Percentiles rank a stretch among this genome's conserved stretches.
Evolutionary conservation across 805 yeast genomes (phyloP).

Genomic region (Metschnikowia baotianmanensis): DNA sequence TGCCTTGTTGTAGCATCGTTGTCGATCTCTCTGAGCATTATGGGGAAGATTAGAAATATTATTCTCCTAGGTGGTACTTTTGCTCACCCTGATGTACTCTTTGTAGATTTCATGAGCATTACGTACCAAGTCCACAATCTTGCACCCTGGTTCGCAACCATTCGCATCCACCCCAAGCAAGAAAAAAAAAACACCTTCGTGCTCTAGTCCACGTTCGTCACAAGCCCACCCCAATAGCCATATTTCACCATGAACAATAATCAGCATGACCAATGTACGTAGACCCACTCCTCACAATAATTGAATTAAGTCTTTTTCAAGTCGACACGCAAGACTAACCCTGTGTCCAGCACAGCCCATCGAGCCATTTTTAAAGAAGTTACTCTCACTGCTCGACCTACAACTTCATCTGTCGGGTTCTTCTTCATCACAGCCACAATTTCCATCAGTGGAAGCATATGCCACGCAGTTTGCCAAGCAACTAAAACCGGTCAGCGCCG

Average conservation of each 20-base stretch:
- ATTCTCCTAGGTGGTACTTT: too few species aligned
- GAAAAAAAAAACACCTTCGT: too few species aligned
- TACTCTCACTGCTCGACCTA: conserved; percentile 35
- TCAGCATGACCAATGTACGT: conserved; percentile 25
- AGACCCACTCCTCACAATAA: neutral
- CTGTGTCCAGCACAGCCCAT: conserved; percentile 32
- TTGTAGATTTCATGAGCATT: too few species aligned
- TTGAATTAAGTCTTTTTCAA: conserved; percentile 8
- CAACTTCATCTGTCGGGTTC: conserved; percentile 26
- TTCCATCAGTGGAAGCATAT: conserved; percentile 37
- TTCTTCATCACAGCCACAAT: conserved; percentile 12
- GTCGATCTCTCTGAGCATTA: too few species aligned
- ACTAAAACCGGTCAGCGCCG: conserved; percentile 49
- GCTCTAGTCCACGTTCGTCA: neutral
- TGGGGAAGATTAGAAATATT: too few species aligned
- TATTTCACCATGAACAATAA: conserved; percentile 5
- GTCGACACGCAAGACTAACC: conserved; percentile 6
- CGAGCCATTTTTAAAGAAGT: conserved; percentile 38
- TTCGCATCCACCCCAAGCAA: too few species aligned
- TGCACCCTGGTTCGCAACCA: too few species aligned
- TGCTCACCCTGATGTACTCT: too few species aligned
- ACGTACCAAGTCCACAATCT: too few species aligned
- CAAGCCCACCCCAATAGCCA: neutral
- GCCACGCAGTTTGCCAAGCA: conserved; percentile 50
- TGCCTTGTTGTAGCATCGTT: too few species aligned